Percentiles rank a stretch among this genome's conserved stretches.
Evolutionary conservation across 2,329 filamentous ascomycete species (phyloP).

Genomic region (Arthrobotrys sinensis): DNA sequence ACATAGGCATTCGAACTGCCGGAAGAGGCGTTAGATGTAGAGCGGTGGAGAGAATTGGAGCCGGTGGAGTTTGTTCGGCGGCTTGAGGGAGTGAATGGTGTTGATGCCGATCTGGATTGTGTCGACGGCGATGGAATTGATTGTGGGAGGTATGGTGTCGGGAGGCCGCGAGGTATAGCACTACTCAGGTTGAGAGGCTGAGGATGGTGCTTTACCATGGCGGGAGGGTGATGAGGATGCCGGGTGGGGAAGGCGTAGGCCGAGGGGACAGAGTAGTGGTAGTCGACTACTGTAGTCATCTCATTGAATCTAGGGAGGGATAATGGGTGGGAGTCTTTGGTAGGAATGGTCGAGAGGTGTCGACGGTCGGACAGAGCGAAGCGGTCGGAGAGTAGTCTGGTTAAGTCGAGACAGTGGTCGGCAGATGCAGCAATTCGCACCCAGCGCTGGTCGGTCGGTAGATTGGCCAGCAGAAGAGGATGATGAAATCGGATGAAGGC

Average conservation of each 20-base stretch:
- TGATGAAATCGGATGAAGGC: neutral
- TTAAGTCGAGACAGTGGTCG: neutral
- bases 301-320: constrained; percentile 37
- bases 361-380: constrained; percentile 16
- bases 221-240: constrained; percentile 29
- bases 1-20: constrained; percentile 81
- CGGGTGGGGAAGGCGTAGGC: constrained; percentile 57
- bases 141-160: constrained; percentile 33
- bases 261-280: constrained; percentile 57
- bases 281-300: constrained; percentile 60
- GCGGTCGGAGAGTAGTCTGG: neutral
- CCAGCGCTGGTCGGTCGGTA: constrained; percentile 4
- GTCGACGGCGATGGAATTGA: constrained; percentile 42
- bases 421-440: constrained; percentile 15
- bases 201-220: constrained; percentile 50
- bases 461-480: constrained; percentile 14
- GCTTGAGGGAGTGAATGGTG: constrained; percentile 32
- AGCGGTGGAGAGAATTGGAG: constrained; percentile 47
- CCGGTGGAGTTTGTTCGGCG: constrained; percentile 57
- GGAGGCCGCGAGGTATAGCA: constrained; percentile 48
- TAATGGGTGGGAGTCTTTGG: neutral
- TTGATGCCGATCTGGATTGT: constrained; percentile 15
- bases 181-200: constrained; percentile 46
- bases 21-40: constrained; percentile 54
- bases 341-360: constrained; percentile 4